These are phyloP conservation scores for Jackrogersella multiformis DNA, from an alignment of 495 filamentous ascomycete species.

Conservation along the genomic window DNA sequence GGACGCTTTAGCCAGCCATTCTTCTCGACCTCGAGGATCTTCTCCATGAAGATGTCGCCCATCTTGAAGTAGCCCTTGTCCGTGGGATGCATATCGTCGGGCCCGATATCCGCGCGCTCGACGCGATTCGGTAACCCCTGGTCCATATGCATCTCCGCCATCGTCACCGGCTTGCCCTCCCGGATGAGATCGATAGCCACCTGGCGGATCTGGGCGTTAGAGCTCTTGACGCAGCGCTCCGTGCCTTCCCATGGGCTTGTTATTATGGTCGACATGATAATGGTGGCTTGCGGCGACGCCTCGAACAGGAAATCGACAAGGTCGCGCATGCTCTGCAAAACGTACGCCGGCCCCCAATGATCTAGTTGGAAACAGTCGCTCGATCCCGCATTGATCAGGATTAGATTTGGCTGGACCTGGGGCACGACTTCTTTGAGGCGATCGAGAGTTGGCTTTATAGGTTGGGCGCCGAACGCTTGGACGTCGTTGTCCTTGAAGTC, in stretches of 20 bases:
- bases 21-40: slow-evolving; percentile 47
- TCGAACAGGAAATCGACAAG: slow-evolving; percentile 45
- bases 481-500: slow-evolving; percentile 48
- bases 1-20: slow-evolving; percentile 51
- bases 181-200: slow-evolving; percentile 51
- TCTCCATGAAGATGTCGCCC: slow-evolving; percentile 56
- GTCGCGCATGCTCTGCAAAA: slow-evolving; percentile 42
- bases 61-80: slow-evolving; percentile 59
- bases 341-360: slow-evolving; percentile 41
- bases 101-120: slow-evolving; percentile 40
- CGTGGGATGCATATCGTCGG: slow-evolving; percentile 52
- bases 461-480: slow-evolving; percentile 42
- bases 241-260: slow-evolving; percentile 44
- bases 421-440: slow-evolving; percentile 40
- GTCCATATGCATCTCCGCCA: slow-evolving; percentile 42
- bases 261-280: slow-evolving; percentile 43
- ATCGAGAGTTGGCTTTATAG: slow-evolving; percentile 43
- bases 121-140: slow-evolving; percentile 44
- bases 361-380: slow-evolving; percentile 45
- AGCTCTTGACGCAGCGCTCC: slow-evolving; percentile 46
- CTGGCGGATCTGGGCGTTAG: slow-evolving; percentile 47
- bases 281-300: slow-evolving; percentile 42
- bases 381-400: slow-evolving; percentile 47
- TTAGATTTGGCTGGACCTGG: slow-evolving; percentile 42
- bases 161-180: slow-evolving; percentile 43